A percentile compares a stretch with the other conserved stretches of the same genome.
Conservation (phyloP, 495 filamentous ascomycete species). For the Penicillium angulare region DNA sequence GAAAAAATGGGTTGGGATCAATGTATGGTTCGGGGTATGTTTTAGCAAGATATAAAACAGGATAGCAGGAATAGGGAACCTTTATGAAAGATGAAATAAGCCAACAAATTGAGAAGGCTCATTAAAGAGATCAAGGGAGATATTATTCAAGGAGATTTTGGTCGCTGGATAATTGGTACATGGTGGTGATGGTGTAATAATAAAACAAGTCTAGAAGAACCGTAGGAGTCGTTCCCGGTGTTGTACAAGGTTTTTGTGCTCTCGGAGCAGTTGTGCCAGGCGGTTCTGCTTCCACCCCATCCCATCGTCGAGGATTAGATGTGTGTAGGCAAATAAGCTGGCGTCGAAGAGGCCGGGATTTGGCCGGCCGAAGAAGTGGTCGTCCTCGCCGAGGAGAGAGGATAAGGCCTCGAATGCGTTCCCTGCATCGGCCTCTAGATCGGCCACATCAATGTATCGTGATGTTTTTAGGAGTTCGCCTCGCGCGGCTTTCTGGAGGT, state of each 20-base stretch:
- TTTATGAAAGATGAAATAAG: not conserved
- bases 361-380: slow-evolving; percentile 64
- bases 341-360: slow-evolving; percentile 80
- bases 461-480: slow-evolving; percentile 67
- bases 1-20: slow-evolving; percentile 66
- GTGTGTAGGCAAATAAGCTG: slow-evolving; percentile 85
- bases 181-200: slow-evolving; percentile 13
- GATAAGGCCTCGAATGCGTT: slow-evolving; percentile 76
- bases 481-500: slow-evolving; percentile 68
- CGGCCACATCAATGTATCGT: slow-evolving; percentile 56
- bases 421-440: slow-evolving; percentile 64
- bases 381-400: slow-evolving; percentile 59
- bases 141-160: too few species aligned
- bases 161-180: not conserved
- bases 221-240: slow-evolving; percentile 52
- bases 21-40: slow-evolving; percentile 64
- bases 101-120: not conserved
- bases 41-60: slow-evolving; percentile 42
- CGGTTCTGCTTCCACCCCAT: slow-evolving; percentile 57
- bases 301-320: slow-evolving; percentile 64
- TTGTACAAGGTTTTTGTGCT: slow-evolving; percentile 50
- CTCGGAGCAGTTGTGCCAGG: slow-evolving; percentile 37
- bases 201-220: slow-evolving; percentile 34
- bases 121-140: slow-evolving; percentile 2
- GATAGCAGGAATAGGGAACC: not conserved